Evolutionary conservation across 495 filamentous ascomycete genomes (phyloP).

Genomic region (Talaromyces nanjingensis): DNA sequence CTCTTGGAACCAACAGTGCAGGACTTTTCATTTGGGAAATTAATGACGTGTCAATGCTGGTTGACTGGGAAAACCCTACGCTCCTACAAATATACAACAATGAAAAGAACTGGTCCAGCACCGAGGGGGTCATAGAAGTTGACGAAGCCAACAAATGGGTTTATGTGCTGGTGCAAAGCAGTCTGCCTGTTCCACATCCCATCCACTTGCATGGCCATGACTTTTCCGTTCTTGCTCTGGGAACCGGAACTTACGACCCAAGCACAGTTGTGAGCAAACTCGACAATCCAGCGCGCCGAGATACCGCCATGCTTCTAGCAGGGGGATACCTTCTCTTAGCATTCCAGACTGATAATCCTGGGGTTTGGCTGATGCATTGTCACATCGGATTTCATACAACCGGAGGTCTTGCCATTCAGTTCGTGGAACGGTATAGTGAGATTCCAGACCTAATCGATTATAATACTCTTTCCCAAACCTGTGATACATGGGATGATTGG

Average conservation of each 20-base stretch:
- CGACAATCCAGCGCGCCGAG: slow-evolving; percentile 47
- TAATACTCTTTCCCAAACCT: neutral
- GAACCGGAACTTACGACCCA: slow-evolving; percentile 12
- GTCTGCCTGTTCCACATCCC: slow-evolving; percentile 14
- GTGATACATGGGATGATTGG: slow-evolving; percentile 13
- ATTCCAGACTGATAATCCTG: slow-evolving; percentile 48
- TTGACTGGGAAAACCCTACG: slow-evolving; percentile 21
- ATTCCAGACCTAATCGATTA: slow-evolving; percentile 23
- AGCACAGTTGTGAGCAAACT: slow-evolving; percentile 17
- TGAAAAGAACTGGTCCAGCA: slow-evolving; percentile 12
- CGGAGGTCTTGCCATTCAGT: slow-evolving; percentile 39
- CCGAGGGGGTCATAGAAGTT: slow-evolving; percentile 30
- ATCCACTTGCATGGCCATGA: slow-evolving; percentile 24
- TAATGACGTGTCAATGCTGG: slow-evolving; percentile 22
- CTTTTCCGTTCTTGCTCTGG: slow-evolving; percentile 21
- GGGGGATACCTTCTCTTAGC: slow-evolving; percentile 42
- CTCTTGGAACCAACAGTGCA: slow-evolving; percentile 7
- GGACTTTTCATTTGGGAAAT: slow-evolving; percentile 21
- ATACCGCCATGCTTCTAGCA: slow-evolving; percentile 49
- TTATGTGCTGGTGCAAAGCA: slow-evolving; percentile 40
- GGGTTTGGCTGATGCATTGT: slow-evolving; percentile 48
- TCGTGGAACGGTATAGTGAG: slow-evolving; percentile 36
- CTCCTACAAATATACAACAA: slow-evolving; percentile 19
- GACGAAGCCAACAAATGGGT: slow-evolving; percentile 56
- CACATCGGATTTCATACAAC: slow-evolving; percentile 44